Conservation (phyloP, 2,329 filamentous ascomycete species). For the Sordariomycetes sp. region DNA sequence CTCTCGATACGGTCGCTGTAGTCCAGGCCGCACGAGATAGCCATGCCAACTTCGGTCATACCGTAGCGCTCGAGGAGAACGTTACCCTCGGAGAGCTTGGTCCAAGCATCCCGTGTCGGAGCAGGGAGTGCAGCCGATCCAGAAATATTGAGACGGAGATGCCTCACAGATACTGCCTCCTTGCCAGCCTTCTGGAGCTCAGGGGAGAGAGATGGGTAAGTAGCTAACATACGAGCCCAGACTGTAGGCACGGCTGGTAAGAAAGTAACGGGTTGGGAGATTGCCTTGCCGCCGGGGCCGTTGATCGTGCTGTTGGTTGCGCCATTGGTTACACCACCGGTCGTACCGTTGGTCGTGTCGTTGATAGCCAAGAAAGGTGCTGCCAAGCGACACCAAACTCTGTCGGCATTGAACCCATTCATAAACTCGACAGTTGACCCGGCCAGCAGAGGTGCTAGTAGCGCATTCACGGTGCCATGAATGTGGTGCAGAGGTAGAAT, state of each 20-base stretch:
- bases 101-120: slow-evolving; percentile 79
- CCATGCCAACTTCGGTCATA: slow-evolving; percentile 99
- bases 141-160: slow-evolving; percentile 85
- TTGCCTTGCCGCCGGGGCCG: no score
- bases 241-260: slow-evolving; percentile 95
- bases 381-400: slow-evolving; percentile 79
- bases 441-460: slow-evolving; percentile 78
- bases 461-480: slow-evolving; percentile 88
- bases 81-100: slow-evolving; percentile 69
- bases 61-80: slow-evolving; percentile 94
- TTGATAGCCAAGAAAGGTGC: slow-evolving; percentile 56
- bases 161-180: slow-evolving; percentile 59
- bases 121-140: slow-evolving; percentile 90
- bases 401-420: slow-evolving; percentile 83
- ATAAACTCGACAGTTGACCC: slow-evolving; percentile 89
- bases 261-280: no score
- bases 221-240: slow-evolving; percentile 75
- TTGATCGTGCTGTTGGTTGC: no score
- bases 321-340: no score
- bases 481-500: slow-evolving; percentile 94
- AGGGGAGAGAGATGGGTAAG: slow-evolving; percentile 51
- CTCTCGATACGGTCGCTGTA: slow-evolving; percentile 75
- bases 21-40: slow-evolving; percentile 79
- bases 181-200: slow-evolving; percentile 57
- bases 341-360: slow-evolving; percentile 13